A percentile compares a stretch with the other conserved stretches of the same genome.
Conservation (phyloP, 805 yeast genomes). For the Metschnikowia henanensis region DNA sequence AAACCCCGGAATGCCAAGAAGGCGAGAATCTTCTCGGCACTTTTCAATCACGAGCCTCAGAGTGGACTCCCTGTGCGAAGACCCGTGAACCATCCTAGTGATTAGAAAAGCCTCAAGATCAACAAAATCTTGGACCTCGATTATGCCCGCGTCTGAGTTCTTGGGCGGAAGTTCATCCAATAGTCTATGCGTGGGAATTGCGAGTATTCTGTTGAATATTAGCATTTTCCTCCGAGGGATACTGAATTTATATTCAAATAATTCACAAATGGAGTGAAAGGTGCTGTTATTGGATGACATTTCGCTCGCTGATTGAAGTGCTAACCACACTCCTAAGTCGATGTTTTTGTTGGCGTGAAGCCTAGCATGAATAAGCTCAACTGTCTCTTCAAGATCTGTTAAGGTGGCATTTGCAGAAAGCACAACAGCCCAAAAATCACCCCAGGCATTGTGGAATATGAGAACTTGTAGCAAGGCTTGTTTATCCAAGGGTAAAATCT, state of each 20-base stretch:
- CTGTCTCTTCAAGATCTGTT: conserved; percentile 37
- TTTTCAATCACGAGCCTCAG: neutral
- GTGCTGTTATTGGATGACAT: conserved; percentile 14
- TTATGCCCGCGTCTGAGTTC: neutral
- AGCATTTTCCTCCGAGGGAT: conserved; percentile 5
- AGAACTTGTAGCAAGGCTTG: conserved; percentile 27
- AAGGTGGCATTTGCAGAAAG: conserved; percentile 28
- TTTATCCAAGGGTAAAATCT: conserved; percentile 20
- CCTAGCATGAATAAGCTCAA: conserved; percentile 26
- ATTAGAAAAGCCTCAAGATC: conserved; percentile 4
- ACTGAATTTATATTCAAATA: conserved; percentile 18
- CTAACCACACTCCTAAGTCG: conserved; percentile 28
- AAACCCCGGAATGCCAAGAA: conserved; percentile 8
- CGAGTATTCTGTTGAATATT: conserved; percentile 4
- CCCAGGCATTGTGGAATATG: conserved; percentile 32
- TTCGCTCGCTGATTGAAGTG: conserved; percentile 23
- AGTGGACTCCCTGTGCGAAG: neutral
- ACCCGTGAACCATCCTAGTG: neutral
- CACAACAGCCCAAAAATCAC: conserved; percentile 30
- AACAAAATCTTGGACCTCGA: neutral
- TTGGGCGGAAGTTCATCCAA: neutral
- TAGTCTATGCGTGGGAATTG: neutral
- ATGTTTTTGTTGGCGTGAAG: conserved; percentile 20
- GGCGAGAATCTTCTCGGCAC: conserved; percentile 1
- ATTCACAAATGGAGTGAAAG: conserved; percentile 20